Evolutionary conservation across 2,329 filamentous ascomycete genomes (phyloP), one percentile per base, ranked within the genome.

Genomic region (Diplodia mutila): DNA sequence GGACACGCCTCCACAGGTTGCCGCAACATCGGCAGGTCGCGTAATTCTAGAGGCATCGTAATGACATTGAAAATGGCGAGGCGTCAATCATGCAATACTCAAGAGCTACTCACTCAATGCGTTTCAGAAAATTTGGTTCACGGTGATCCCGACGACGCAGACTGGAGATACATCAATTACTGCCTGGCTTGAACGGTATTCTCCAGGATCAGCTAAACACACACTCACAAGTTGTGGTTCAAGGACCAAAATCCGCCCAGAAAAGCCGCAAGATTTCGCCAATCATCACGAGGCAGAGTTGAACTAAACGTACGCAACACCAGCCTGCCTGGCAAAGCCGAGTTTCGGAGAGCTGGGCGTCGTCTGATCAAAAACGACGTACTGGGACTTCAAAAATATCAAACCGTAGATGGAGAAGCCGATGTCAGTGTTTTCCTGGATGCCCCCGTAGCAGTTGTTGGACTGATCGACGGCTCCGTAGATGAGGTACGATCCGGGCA

Each of bases 311-410:
- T 67, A 67, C 2, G 42, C 32, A 14, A 67, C 66, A 7, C 66
- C 66, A 1, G n/a, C 11, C 23, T 64, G 57, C n/a, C 37, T 63
- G 18, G 66, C 66, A 34, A 63, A 64, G 16, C 82, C 82, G 29
- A 84, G 72, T 32, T 79, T 73, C 7, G 81, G 80, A 1, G 74
- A 75, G 72, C 21, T 68, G 65, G 68, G 74, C 70, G 37, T 78
- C 78, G 72, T 78, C 77, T 74, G 29, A n/a, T 92, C 90, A 76
- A 92, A 93, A 53, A 92, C 87, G 32, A 90, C 87, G 75, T 91
- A 93, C 70, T 91, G 83, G 66, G 86, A 87, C 86, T 94, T 95
- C 71, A 95, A 84, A 81, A 94, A 92, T 65, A 91, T 84, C 69
- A 93, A 91, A 9, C 92, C 92, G 66, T 93, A 86, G 74, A 96